Conservation (phyloP, 371 early-diverging fungal species). For the Chytridiales sp. region DNA sequence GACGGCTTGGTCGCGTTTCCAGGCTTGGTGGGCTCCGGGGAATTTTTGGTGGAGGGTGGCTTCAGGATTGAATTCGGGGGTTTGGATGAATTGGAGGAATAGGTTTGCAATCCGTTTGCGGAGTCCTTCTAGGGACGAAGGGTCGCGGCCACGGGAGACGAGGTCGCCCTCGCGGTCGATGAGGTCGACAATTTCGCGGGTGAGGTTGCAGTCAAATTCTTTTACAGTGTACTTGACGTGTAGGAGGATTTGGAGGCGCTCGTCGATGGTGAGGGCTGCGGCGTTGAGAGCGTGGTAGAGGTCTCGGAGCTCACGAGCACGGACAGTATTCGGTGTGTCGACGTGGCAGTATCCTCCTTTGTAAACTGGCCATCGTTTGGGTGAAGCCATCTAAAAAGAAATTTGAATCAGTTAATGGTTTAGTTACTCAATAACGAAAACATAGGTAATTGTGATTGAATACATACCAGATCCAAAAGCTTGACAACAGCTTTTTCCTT, state of each 20-base stretch:
- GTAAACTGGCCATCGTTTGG: constrained; percentile 44
- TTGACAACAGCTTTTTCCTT: constrained; percentile 34
- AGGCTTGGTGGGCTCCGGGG: constrained; percentile 39
- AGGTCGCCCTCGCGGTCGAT: constrained; percentile 60
- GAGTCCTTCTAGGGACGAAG: constrained; percentile 49
- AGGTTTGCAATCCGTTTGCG: constrained; percentile 46
- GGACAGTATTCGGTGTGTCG: constrained; percentile 53
- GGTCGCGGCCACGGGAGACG: constrained; percentile 47
- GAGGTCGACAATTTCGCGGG: constrained; percentile 52
- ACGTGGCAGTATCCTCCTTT: constrained; percentile 30
- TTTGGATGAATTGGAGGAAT: constrained; percentile 56
- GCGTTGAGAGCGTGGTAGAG: constrained; percentile 49
- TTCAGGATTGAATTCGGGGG: constrained; percentile 60
- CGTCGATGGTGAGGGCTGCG: constrained; percentile 44
- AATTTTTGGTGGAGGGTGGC: constrained; percentile 45
- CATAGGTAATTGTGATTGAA: not conserved
- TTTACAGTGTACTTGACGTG: constrained; percentile 59
- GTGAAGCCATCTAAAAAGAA: constrained; percentile 44
- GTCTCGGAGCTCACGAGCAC: constrained; percentile 53
- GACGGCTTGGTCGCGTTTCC: constrained; percentile 45
- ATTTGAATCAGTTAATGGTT: not conserved
- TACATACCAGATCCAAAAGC: constrained; percentile 42
- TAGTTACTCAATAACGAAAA: not conserved
- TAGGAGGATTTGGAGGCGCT: constrained; percentile 50
- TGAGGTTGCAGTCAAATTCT: constrained; percentile 56